A percentile compares a stretch with the other conserved stretches of the same genome.
Evolutionary conservation across 768 basidiomycete species (phyloP).

Genomic region (Cystofilobasidium macerans): DNA sequence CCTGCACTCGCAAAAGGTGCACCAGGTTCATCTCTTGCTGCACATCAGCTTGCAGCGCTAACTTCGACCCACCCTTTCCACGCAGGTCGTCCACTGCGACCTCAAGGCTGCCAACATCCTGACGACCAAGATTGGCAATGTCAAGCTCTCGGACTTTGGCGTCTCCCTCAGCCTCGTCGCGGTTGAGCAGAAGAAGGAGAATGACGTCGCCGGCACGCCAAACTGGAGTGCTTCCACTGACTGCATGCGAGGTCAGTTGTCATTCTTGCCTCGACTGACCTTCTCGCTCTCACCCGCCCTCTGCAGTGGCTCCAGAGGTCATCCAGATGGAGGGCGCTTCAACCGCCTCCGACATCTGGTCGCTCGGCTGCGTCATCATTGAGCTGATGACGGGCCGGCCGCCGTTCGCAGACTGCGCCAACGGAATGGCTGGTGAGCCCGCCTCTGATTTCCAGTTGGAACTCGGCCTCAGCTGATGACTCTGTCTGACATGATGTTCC

Average conservation of each 20-base stretch:
- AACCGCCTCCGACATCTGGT: slow-evolving; percentile 92
- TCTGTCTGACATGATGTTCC: too few relatives aligned
- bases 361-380: slow-evolving; percentile 83
- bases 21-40: slow-evolving; percentile 7
- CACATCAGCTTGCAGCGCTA: neutral
- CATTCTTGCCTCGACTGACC: slow-evolving; percentile 8
- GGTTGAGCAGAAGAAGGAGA: slow-evolving; percentile 53
- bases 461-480: too few relatives aligned
- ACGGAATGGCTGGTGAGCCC: slow-evolving; percentile 72
- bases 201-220: slow-evolving; percentile 64
- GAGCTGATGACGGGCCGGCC: slow-evolving; percentile 86
- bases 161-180: slow-evolving; percentile 91
- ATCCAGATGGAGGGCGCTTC: slow-evolving; percentile 90
- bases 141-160: slow-evolving; percentile 94
- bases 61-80: neutral
- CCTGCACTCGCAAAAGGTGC: slow-evolving; percentile 57
- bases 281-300: neutral
- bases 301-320: slow-evolving; percentile 81
- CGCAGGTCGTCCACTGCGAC: slow-evolving; percentile 88
- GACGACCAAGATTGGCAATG: slow-evolving; percentile 95
- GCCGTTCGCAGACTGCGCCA: slow-evolving; percentile 78
- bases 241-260: too few relatives aligned
- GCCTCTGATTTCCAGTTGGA: slow-evolving; percentile 1
- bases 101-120: slow-evolving; percentile 97
- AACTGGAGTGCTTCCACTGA: slow-evolving; percentile 64